These are phyloP conservation scores for Cyclocybe cylindracea DNA, from an alignment of 768 basidiomycete genomes.

Conservation along the genomic window DNA sequence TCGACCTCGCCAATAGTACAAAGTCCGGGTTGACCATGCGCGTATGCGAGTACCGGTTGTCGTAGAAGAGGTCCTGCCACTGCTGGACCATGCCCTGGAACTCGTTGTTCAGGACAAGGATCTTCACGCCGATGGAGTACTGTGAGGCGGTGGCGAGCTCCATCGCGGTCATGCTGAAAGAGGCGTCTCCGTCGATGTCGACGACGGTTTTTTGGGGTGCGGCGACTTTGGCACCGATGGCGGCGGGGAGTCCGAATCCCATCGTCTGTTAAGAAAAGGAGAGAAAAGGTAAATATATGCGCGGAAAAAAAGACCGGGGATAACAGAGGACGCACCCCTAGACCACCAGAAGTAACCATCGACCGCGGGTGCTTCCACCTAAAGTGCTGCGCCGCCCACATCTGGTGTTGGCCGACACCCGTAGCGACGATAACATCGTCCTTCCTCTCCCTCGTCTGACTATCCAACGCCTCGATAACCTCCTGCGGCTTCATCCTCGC, in stretches of 20 bases:
- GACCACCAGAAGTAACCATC: constrained; percentile 92
- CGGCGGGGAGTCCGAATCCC: constrained; percentile 95
- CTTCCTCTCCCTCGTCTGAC: constrained; percentile 76
- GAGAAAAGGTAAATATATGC: not conserved
- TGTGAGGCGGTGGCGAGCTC: constrained; percentile 94
- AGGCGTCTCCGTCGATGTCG: constrained; percentile 97
- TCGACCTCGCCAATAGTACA: constrained; percentile 82
- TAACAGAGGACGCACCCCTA: constrained; percentile 66
- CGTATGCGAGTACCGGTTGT: constrained; percentile 95
- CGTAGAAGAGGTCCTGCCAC: constrained; percentile 99
- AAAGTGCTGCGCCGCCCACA: constrained; percentile 98
- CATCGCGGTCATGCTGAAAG: constrained; percentile 99
- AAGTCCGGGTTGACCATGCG: constrained; percentile 96
- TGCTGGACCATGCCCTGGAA: constrained; percentile 99
- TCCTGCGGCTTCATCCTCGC: constrained; percentile 93
- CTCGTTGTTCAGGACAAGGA: constrained; percentile 91
- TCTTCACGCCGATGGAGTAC: constrained; percentile 92
- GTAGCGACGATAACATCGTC: constrained; percentile 87
- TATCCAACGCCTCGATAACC: constrained; percentile 90
- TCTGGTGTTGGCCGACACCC: constrained; percentile 99
- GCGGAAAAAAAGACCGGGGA: constrained; percentile 5
- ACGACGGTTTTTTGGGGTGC: constrained; percentile 91
- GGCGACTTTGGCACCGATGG: constrained; percentile 97
- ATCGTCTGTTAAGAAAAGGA: constrained; percentile 65
- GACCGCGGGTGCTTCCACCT: constrained; percentile 87